Evolutionary conservation across 768 basidiomycete species (phyloP), one percentile per base, ranked within the genome.

Genomic region (Fibroporia radiculosa): DNA sequence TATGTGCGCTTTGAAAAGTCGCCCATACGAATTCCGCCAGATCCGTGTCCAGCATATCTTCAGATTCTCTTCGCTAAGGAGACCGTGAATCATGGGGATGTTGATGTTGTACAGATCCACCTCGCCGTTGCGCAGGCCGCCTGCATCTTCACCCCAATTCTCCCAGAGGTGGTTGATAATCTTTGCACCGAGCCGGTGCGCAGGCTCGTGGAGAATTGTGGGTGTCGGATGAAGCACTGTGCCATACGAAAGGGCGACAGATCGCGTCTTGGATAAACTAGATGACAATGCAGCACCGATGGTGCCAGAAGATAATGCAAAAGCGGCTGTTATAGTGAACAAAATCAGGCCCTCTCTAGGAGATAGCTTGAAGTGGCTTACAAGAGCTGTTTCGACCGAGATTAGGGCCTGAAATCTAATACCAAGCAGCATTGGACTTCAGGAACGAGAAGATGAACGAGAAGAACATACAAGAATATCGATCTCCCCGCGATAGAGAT

Each of bases 241-340:
- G 27, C 91, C 91, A 59, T 96, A 95, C 0, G 90, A 93, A 28
- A 97, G 57, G 1, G 93, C 93, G 47, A 96, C 84, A 32, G 89
- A 78, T 29, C 89, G 83, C 23, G 68, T 71, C 46, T 70, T 71
- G 20, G 84, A 81, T 34, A 92, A 71, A 19, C 78, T 77, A 18
- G 84, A 82, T 22, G 86, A 86, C 62, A 97, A 69, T 13, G 93
- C 86, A 2, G 92, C 93, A 29, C 93, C 93, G 50, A 98, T 72
- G 1, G 93, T 97, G 2, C 93, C 93, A 23, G 89, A 93, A 1
- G 91, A 92, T 33, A 97, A 72, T 2, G 85, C 74, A 61, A 93
- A 91, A 1, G 92, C 92, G 28, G 89, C 87, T 81, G 36, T 13
- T 38, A 16, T 42, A 11, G 12, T 29, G 11, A 3, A 29, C 33